phyloP scores from a whole-genome alignment of 2,329 filamentous ascomycete species.

The Magnaporthiopsis incrustans region DNA sequence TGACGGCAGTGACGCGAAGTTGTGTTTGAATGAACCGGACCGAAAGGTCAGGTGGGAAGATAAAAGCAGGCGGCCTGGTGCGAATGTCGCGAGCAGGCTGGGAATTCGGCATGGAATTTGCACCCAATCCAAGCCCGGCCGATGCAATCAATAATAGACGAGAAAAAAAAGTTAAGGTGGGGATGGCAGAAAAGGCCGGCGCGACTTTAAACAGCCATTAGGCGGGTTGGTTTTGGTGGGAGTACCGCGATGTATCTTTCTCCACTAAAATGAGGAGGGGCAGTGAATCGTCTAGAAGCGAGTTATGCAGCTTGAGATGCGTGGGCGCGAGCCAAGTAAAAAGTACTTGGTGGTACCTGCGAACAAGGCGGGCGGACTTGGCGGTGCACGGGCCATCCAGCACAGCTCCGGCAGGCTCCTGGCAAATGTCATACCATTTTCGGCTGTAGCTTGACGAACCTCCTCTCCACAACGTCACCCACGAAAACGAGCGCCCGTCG shows the following conservation, averaged over 20 bases:
- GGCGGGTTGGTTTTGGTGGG: neutral
- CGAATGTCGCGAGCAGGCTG: neutral
- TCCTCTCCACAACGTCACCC: neutral
- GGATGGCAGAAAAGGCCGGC: slow-evolving; percentile 7
- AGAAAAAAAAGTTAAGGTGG: slow-evolving; percentile 6
- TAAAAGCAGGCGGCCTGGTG: neutral
- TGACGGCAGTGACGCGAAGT: neutral
- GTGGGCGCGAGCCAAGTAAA: neutral
- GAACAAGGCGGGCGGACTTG: neutral
- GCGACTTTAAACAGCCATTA: neutral
- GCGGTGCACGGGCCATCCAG: neutral
- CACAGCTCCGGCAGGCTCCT: neutral
- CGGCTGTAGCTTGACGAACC: neutral
- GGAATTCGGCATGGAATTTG: neutral
- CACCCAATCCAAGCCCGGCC: neutral
- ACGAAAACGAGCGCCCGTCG: neutral
- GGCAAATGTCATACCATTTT: neutral
- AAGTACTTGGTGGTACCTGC: neutral
- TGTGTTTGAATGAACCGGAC: neutral
- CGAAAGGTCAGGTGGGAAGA: neutral
- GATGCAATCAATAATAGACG: neutral
- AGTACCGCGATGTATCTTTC: neutral
- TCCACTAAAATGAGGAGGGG: neutral
- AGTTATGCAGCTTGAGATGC: neutral
- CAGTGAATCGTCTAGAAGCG: neutral